These are phyloP conservation scores for Adansonia madagascariensis DNA, from an alignment of 441 rosid genomes.

Conservation along the genomic window DNA sequence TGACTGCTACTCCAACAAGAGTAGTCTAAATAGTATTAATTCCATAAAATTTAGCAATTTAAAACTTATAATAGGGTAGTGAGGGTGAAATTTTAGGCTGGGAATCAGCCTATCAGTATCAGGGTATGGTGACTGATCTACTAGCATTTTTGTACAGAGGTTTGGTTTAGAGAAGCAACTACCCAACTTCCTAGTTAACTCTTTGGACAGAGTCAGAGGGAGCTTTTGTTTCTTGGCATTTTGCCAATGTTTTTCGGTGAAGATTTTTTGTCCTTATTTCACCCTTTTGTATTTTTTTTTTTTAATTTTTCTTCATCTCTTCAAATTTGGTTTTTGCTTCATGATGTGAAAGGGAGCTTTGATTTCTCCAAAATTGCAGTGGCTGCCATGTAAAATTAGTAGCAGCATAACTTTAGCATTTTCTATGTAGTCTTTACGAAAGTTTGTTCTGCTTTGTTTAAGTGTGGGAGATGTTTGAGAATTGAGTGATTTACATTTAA, in stretches of 20 bases:
- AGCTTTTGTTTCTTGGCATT: slow-evolving; percentile 31
- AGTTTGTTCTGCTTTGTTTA: background rate
- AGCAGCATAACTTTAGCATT: too few species aligned
- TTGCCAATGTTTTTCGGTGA: slow-evolving; percentile 35
- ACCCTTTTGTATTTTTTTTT: background rate
- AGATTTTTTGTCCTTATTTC: slow-evolving; percentile 16
- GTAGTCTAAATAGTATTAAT: slow-evolving; percentile 23
- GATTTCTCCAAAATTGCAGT: background rate
- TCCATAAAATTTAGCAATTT: slow-evolving; percentile 28
- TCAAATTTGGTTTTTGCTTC: slow-evolving; percentile 26
- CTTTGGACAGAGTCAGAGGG: slow-evolving; percentile 19
- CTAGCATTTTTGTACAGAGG: slow-evolving; percentile 50
- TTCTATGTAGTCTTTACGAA: too few species aligned
- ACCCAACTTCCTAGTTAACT: slow-evolving; percentile 31
- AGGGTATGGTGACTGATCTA: slow-evolving; percentile 41
- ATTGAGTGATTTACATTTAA: background rate
- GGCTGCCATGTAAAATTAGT: background rate
- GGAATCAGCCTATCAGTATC: slow-evolving; percentile 27
- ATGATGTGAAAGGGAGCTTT: background rate
- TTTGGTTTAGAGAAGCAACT: slow-evolving; percentile 34
- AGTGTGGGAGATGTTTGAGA: background rate
- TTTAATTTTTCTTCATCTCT: background rate
- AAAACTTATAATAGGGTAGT: slow-evolving; percentile 37
- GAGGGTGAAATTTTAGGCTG: slow-evolving; percentile 37
- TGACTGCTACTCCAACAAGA: slow-evolving; percentile 41